Evolutionary conservation across 1,139 yeast genomes (phyloP).

Genomic region (Pichia sp.): DNA sequence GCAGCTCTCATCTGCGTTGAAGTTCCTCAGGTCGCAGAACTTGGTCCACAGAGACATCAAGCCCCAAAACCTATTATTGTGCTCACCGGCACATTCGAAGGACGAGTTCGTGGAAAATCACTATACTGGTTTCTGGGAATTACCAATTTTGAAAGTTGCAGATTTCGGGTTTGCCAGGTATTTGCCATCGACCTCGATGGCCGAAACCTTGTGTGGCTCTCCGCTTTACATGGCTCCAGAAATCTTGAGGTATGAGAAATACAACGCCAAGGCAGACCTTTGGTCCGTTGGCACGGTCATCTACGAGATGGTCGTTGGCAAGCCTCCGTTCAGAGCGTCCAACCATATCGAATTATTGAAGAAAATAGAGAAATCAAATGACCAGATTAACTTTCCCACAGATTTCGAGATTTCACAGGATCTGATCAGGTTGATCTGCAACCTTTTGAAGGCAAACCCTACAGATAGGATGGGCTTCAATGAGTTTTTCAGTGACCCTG

Average conservation of each 20-base stretch:
- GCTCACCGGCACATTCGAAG: slow-evolving; percentile 66
- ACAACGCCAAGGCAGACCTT: slow-evolving; percentile 93
- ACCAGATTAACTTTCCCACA: slow-evolving; percentile 69
- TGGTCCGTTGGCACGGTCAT: slow-evolving; percentile 98
- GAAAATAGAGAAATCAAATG: slow-evolving; percentile 78
- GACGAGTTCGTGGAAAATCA: slow-evolving; percentile 52
- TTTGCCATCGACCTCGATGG: slow-evolving; percentile 86
- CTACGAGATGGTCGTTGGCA: slow-evolving; percentile 92
- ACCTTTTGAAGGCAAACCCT: slow-evolving; percentile 77
- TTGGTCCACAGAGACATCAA: slow-evolving; percentile 89
- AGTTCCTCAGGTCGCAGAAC: slow-evolving; percentile 74
- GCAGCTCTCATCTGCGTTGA: slow-evolving; percentile 79
- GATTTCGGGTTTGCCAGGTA: slow-evolving; percentile 97
- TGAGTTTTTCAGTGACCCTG: slow-evolving; percentile 73
- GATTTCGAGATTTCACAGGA: slow-evolving; percentile 55
- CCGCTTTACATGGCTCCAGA: slow-evolving; percentile 99
- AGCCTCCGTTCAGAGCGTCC: slow-evolving; percentile 90
- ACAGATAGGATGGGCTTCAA: slow-evolving; percentile 80
- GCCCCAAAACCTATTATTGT: slow-evolving; percentile 85
- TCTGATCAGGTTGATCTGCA: slow-evolving; percentile 64
- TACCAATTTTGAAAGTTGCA: slow-evolving; percentile 88
- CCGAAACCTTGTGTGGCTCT: slow-evolving; percentile 95
- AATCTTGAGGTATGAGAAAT: slow-evolving; percentile 86
- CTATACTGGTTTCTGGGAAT: slow-evolving; percentile 76
- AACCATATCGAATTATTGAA: slow-evolving; percentile 86